Base-by-base conservation (phyloP, 768 basidiomycete species). In the Megacollybia marginata region DNA sequence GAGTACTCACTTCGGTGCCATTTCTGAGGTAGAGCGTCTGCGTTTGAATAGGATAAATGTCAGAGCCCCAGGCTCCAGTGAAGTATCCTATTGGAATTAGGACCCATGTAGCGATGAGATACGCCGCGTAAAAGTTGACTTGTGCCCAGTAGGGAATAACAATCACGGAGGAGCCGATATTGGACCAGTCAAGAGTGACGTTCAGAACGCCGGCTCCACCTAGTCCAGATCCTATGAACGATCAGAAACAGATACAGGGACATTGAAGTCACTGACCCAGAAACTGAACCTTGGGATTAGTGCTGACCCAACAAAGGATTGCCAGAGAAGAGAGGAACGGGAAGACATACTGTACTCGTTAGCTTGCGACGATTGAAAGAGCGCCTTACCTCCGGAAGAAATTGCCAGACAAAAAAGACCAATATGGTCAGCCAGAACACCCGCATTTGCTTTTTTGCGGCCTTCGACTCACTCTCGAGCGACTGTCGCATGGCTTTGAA, bases 131-230 rank as follows among this genome's bases (percentile, higher is more conserved):
- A 20, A 54, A 34, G 44, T 61, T 61, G 28, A 59, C 54, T 48
- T 59, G 56, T 32, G 60, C 46, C 60, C 60, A 61, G 38, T 57
- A 61, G n/a, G 60, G 60, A 44, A 56, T 59, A 54, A 59, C 57
- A 20, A 61, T 42, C 11, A 52, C 42, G 9, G 55, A 32, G 11
- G 60, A 61, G 32, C 55, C 52, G 32, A 61, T 61, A 47, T 61
- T 61, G 3, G 55, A 55, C 60, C 60, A 61, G 28, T 61, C 60
- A 4, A 61, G 51, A 1, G 60, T 61, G 23, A 61, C 23, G 18
- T 53, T 61, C 10, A 61, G 51, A 10, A 61, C 16, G 10, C 60
- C 60, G 11, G 58, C 56, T 12, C 60, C 60, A 19, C 60, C 60
- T 2, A 61, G 34, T 15, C 59, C 57, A 34, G 49, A 48, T 11